Conservation (phyloP, 1,139 yeast species). For the Casaregolazyma lundiana region DNA sequence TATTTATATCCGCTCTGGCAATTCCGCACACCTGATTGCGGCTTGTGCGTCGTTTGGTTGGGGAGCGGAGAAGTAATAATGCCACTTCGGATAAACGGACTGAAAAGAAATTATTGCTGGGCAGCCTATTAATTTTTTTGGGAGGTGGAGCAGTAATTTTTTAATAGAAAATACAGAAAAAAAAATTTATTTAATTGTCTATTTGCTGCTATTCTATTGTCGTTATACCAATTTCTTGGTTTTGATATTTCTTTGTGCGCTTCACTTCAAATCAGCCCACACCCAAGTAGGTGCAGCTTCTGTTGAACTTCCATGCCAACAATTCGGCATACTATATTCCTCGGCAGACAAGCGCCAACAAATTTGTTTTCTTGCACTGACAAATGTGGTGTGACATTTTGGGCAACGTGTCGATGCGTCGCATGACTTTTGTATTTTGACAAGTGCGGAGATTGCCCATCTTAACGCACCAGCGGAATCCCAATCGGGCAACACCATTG, state of each 20-base stretch:
- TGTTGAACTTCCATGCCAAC: neutral
- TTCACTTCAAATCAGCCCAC: constrained; percentile 1
- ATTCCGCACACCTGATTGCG: neutral
- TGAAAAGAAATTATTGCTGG: neutral
- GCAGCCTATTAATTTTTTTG: neutral
- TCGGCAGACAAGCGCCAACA: too few relatives aligned
- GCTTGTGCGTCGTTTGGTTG: neutral
- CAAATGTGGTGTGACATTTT: too few relatives aligned
- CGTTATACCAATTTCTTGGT: too few relatives aligned
- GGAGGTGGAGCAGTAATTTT: neutral
- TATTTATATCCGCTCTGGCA: too few relatives aligned
- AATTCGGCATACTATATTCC: too few relatives aligned
- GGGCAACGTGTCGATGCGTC: neutral
- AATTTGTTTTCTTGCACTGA: too few relatives aligned
- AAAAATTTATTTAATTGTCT: neutral
- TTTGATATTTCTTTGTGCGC: neutral
- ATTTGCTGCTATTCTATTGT: too few relatives aligned
- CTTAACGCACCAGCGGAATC: neutral
- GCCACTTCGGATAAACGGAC: neutral
- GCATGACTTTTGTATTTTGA: neutral
- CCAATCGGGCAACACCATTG: neutral
- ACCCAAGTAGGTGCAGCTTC: neutral
- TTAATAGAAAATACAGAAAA: neutral
- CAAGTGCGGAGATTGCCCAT: neutral
- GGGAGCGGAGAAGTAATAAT: constrained; percentile 1